phyloP scores from a whole-genome alignment of 164 flowering plant genomes.

The Chloranthus sessilifolius region DNA sequence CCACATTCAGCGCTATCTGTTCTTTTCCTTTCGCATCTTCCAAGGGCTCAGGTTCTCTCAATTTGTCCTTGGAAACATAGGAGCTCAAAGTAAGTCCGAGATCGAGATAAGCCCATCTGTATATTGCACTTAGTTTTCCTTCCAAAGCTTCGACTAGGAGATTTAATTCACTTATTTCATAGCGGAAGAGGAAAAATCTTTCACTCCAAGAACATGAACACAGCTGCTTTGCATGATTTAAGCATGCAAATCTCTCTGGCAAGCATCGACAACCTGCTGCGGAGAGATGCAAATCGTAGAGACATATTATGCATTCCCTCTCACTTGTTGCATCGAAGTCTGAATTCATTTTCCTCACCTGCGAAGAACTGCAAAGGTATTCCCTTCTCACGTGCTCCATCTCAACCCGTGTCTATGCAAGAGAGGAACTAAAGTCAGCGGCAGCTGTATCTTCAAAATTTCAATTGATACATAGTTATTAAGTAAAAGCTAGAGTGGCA shows the following conservation, averaged over 20 bases:
- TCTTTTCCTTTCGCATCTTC: slow-evolving; percentile 5
- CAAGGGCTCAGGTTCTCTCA: no score
- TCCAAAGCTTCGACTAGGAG: slow-evolving; percentile 54
- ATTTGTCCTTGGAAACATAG: slow-evolving; percentile 36
- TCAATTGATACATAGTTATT: no score
- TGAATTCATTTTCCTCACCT: slow-evolving; percentile 36
- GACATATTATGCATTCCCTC: slow-evolving; percentile 53
- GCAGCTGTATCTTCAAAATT: no score
- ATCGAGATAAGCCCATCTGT: slow-evolving; percentile 63
- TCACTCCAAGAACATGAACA: slow-evolving; percentile 56
- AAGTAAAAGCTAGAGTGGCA: no score
- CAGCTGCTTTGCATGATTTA: slow-evolving; percentile 51
- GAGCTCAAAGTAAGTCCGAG: slow-evolving; percentile 47
- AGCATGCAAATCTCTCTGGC: slow-evolving; percentile 51
- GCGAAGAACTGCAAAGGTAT: slow-evolving; percentile 35
- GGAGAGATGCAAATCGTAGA: slow-evolving; percentile 57
- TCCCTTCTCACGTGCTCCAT: slow-evolving; percentile 38
- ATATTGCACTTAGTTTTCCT: slow-evolving; percentile 61
- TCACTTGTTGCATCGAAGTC: slow-evolving; percentile 35
- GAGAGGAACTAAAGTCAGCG: slow-evolving; percentile 4
- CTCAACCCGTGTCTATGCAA: slow-evolving; percentile 42
- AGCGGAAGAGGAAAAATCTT: slow-evolving; percentile 46
- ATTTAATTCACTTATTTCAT: slow-evolving; percentile 43
- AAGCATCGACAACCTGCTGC: slow-evolving; percentile 64
- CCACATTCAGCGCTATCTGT: slow-evolving; percentile 9